These are phyloP conservation scores for Gremmenia infestans DNA, from an alignment of 2,329 filamentous ascomycete species.

Conservation along the genomic window DNA sequence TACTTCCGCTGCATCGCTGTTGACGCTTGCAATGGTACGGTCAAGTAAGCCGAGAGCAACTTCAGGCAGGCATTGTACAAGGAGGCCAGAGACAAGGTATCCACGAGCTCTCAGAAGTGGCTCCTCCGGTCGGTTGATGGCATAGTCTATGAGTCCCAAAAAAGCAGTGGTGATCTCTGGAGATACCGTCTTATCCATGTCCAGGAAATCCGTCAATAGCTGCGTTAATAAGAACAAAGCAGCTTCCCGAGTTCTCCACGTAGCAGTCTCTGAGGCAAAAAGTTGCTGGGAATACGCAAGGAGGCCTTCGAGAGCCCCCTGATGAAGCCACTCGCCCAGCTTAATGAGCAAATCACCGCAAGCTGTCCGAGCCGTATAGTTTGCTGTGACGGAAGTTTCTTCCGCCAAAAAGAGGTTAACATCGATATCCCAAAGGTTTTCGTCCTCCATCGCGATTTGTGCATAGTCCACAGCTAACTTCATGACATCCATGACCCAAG, in stretches of 20 bases:
- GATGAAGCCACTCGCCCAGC: slow-evolving; percentile 81
- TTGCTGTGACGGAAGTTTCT: slow-evolving; percentile 89
- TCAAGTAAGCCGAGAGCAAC: slow-evolving; percentile 61
- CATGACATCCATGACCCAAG: slow-evolving; percentile 86
- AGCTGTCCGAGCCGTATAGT: slow-evolving; percentile 91
- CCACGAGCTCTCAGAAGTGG: slow-evolving; percentile 80
- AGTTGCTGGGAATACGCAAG: slow-evolving; percentile 70
- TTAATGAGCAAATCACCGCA: slow-evolving; percentile 91
- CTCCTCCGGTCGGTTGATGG: slow-evolving; percentile 64
- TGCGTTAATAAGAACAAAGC: slow-evolving; percentile 82
- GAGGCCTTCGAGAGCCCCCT: slow-evolving; percentile 71
- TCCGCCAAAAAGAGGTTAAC: slow-evolving; percentile 93
- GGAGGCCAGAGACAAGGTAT: slow-evolving; percentile 76
- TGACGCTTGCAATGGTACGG: slow-evolving; percentile 69
- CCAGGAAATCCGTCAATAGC: slow-evolving; percentile 76
- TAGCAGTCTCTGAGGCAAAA: slow-evolving; percentile 52
- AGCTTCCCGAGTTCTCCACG: slow-evolving; percentile 68
- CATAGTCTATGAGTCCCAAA: slow-evolving; percentile 73
- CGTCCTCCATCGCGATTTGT: slow-evolving; percentile 87
- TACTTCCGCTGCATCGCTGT: slow-evolving; percentile 72
- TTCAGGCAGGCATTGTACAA: slow-evolving; percentile 64
- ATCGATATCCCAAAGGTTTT: slow-evolving; percentile 94
- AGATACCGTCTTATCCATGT: slow-evolving; percentile 67
- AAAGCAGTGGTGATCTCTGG: slow-evolving; percentile 67
- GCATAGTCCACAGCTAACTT: slow-evolving; percentile 79